These are phyloP conservation scores for Pythium phragmiticola DNA, from an alignment of 352 stramenopile species.

Conservation along the genomic window DNA sequence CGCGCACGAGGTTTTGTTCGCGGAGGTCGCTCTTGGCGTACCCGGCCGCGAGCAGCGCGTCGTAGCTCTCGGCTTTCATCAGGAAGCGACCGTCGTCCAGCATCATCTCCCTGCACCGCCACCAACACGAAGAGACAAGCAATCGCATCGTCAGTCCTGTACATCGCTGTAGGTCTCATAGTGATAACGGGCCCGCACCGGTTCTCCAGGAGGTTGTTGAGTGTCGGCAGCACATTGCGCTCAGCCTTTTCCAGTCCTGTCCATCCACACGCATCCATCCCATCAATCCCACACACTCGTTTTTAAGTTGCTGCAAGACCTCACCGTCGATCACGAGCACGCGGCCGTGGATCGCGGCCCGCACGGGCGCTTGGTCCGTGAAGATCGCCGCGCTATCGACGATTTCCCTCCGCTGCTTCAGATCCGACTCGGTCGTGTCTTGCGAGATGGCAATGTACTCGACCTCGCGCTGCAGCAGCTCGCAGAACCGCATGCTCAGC, in stretches of 20 bases:
- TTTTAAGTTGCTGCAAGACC: background rate
- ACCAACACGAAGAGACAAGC: background rate
- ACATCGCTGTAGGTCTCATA: too few relatives aligned
- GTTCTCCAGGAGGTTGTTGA: slow-evolving; percentile 98
- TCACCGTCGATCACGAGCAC: slow-evolving; percentile 92
- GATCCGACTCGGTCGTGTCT: slow-evolving; percentile 93
- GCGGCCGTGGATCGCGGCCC: slow-evolving; percentile 91
- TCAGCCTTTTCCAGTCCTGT: slow-evolving; percentile 93
- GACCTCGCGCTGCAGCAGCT: slow-evolving; percentile 81
- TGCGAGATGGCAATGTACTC: slow-evolving; percentile 92
- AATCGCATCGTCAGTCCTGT: too few relatives aligned
- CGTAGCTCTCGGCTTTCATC: slow-evolving; percentile 85
- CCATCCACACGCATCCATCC: background rate
- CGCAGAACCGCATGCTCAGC: slow-evolving; percentile 83
- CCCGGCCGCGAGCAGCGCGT: slow-evolving; percentile 55
- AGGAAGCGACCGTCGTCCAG: slow-evolving; percentile 94
- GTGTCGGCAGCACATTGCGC: slow-evolving; percentile 95
- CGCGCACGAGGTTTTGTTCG: slow-evolving; percentile 72
- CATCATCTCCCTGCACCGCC: slow-evolving; percentile 78
- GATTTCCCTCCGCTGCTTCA: slow-evolving; percentile 88
- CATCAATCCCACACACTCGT: background rate
- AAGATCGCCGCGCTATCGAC: slow-evolving; percentile 75
- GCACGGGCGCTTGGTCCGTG: slow-evolving; percentile 91
- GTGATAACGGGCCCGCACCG: slow-evolving; percentile 30
- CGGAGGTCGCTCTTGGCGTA: slow-evolving; percentile 48